Evolutionary conservation across 495 filamentous ascomycete species (phyloP).

Genomic region (Penicillium dipodomyicola): DNA sequence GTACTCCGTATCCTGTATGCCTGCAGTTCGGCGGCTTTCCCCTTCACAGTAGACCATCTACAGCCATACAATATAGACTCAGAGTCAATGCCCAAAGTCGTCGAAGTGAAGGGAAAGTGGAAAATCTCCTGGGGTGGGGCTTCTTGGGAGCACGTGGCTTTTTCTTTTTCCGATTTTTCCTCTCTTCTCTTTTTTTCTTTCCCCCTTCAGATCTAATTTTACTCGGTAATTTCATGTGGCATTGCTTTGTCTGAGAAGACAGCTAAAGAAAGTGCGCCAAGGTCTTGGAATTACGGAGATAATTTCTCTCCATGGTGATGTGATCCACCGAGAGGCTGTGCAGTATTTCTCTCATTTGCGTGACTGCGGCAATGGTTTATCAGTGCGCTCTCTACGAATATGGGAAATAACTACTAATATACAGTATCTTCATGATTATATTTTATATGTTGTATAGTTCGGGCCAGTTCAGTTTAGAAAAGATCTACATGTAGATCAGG

Average conservation of each 20-base stretch:
- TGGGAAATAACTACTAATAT: no score
- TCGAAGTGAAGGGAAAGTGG: neutral
- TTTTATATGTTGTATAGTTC: no score
- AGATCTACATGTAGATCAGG: neutral
- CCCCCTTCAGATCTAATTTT: slow-evolving; percentile 3
- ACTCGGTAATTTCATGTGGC: neutral
- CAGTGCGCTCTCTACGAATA: no score
- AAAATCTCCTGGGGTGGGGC: slow-evolving; percentile 22
- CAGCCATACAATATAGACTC: neutral
- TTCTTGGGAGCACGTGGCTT: slow-evolving; percentile 22
- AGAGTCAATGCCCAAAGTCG: neutral
- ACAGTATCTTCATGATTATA: neutral
- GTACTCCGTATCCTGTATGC: neutral
- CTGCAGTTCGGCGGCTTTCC: neutral
- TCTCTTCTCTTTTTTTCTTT: neutral
- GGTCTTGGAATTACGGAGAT: no score
- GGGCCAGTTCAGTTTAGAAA: neutral
- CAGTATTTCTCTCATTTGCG: no score
- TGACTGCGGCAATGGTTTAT: no score
- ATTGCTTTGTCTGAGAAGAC: neutral
- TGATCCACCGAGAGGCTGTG: no score
- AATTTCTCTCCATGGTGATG: no score
- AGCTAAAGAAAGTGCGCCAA: no score
- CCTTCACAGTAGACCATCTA: neutral
- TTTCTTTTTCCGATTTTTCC: slow-evolving; percentile 1